These are phyloP conservation scores for Xylaria longipes DNA, from an alignment of 495 filamentous ascomycete genomes.

Conservation along the genomic window DNA sequence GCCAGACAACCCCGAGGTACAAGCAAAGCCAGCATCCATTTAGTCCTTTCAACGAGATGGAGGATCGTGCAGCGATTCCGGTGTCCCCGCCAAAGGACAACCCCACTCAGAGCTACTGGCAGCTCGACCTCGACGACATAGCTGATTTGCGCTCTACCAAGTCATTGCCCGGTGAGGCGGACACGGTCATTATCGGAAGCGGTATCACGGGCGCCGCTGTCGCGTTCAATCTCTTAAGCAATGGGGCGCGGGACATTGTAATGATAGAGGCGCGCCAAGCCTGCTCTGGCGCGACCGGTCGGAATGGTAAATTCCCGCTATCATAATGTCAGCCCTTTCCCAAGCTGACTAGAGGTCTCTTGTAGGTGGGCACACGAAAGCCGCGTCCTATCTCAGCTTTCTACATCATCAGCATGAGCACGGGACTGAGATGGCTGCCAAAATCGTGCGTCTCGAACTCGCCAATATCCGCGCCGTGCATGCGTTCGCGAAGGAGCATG, in stretches of 20 bases:
- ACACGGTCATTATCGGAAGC: conserved; percentile 71
- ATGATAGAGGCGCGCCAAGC: conserved; percentile 66
- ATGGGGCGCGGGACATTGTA: conserved; percentile 43
- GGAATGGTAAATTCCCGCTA: conserved; percentile 55
- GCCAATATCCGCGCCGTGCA: conserved; percentile 63
- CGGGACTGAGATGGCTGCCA: conserved; percentile 52
- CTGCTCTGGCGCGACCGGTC: conserved; percentile 65
- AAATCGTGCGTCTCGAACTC: conserved; percentile 63
- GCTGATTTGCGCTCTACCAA: conserved; percentile 58
- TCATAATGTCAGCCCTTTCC: neutral
- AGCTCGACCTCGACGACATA: conserved; percentile 64
- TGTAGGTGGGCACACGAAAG: conserved; percentile 68
- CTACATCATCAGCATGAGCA: conserved; percentile 47
- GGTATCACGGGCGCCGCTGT: conserved; percentile 71
- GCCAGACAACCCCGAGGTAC: neutral
- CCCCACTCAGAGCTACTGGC: conserved; percentile 76
- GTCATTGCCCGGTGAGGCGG: conserved; percentile 52
- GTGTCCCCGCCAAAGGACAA: conserved; percentile 59
- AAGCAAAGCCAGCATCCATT: neutral
- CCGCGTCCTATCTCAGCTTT: conserved; percentile 65
- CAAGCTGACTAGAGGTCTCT: neutral
- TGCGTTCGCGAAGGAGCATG: conserved; percentile 56
- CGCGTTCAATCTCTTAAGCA: conserved; percentile 61
- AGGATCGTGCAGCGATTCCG: conserved; percentile 51
- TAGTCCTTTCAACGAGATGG: conserved; percentile 39